Conservation (phyloP, 2,329 filamentous ascomycete genomes). For the Fusarium dimerum region DNA sequence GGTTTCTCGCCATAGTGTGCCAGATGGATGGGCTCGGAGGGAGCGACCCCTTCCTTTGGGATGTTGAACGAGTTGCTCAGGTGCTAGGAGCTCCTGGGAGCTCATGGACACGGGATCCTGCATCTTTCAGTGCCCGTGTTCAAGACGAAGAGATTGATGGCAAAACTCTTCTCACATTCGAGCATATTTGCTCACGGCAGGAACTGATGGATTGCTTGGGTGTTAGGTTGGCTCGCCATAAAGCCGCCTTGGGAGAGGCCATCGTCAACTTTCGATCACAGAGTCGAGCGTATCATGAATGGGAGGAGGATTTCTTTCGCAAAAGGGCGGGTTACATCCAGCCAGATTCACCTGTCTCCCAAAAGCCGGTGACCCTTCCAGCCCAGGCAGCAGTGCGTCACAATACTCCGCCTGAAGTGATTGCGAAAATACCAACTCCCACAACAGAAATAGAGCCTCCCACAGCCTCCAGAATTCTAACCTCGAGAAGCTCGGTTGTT, state of each 20-base stretch:
- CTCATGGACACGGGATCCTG: slow-evolving; percentile 52
- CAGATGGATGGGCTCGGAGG: slow-evolving; percentile 31
- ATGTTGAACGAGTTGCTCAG: slow-evolving; percentile 63
- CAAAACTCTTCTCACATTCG: slow-evolving; percentile 58
- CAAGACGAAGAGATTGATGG: slow-evolving; percentile 67
- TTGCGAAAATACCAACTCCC: background rate
- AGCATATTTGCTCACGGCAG: slow-evolving; percentile 50
- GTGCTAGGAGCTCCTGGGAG: slow-evolving; percentile 61
- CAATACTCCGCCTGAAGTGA: too few species aligned
- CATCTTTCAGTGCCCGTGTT: slow-evolving; percentile 54
- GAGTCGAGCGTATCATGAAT: slow-evolving; percentile 50
- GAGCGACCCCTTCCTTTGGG: slow-evolving; percentile 75
- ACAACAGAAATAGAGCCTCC: background rate
- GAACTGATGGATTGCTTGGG: slow-evolving; percentile 56
- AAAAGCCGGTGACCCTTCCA: background rate
- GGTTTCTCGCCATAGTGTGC: background rate
- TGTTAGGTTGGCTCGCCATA: slow-evolving; percentile 59
- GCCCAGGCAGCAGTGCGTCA: background rate
- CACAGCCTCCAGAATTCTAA: too few species aligned
- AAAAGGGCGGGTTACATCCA: slow-evolving; percentile 15
- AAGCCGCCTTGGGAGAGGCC: slow-evolving; percentile 56
- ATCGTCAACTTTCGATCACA: slow-evolving; percentile 55
- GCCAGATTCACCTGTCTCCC: slow-evolving; percentile 1
- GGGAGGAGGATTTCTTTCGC: slow-evolving; percentile 27
- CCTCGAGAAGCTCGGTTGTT: too few species aligned